Conservation (phyloP, 306 rosid species). For the Rosa multiflora region DNA sequence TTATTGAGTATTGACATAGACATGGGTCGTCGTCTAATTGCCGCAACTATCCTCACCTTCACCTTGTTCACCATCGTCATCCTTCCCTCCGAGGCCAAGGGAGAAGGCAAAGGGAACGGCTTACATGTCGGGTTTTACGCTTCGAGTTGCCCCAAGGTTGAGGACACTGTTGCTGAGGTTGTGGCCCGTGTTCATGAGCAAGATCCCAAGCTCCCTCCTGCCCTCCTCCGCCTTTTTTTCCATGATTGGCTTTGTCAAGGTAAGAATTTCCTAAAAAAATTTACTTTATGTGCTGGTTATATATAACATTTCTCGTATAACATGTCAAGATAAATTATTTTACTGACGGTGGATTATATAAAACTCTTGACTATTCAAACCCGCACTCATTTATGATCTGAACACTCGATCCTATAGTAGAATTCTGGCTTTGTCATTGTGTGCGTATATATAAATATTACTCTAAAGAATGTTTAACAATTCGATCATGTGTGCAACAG, state of each 20-base stretch:
- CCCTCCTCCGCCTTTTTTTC: conserved; percentile 59
- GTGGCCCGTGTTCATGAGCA: not conserved
- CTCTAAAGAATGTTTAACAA: not conserved
- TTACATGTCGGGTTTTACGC: conserved; percentile 43
- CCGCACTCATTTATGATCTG: too few relatives aligned
- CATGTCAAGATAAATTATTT: too few relatives aligned
- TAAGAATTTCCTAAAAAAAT: conserved; percentile 3
- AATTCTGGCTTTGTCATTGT: too few relatives aligned
- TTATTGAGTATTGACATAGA: not conserved
- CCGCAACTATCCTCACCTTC: conserved; percentile 15
- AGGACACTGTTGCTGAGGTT: conserved; percentile 32
- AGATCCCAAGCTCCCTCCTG: conserved; percentile 35
- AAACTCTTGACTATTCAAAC: too few relatives aligned
- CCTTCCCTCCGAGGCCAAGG: not conserved
- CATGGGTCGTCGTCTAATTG: not conserved
- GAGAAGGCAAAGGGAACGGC: not conserved
- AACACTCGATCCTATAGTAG: too few relatives aligned
- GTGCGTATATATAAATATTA: not conserved
- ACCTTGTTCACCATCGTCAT: not conserved
- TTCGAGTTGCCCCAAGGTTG: conserved; percentile 42
- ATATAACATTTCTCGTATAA: too few relatives aligned
- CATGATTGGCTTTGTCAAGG: conserved; percentile 82
- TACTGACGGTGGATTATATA: too few relatives aligned
- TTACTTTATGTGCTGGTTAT: too few relatives aligned
- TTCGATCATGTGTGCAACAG: conserved; percentile 27